phyloP scores from a whole-genome alignment of 2,329 filamentous ascomycete genomes.

The Eutypella sp. region DNA sequence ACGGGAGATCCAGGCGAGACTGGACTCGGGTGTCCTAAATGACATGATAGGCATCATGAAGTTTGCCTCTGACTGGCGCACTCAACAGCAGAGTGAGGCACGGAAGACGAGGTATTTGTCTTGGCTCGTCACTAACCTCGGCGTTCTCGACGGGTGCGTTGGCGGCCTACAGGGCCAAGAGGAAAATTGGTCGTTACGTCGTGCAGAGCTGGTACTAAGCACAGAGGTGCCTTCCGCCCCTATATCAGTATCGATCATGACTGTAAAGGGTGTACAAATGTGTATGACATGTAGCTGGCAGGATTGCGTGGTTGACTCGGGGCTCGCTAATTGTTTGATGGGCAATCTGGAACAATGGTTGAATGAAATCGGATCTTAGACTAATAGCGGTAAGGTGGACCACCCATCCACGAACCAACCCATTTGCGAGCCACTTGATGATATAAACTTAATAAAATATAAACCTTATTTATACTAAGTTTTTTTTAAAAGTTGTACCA shows the following conservation, averaged over 20 bases:
- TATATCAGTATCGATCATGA: conserved; percentile 12
- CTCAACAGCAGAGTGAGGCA: conserved; percentile 21
- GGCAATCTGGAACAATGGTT: conserved; percentile 18
- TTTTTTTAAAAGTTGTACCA: no score
- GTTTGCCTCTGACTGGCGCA: conserved; percentile 30
- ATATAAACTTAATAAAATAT: no score
- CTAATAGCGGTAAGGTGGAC: no score
- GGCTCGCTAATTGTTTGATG: conserved; percentile 13
- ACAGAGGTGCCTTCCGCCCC: conserved; percentile 15
- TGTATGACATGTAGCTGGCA: conserved; percentile 18
- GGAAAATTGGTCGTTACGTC: conserved; percentile 12
- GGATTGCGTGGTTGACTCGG: conserved; percentile 16
- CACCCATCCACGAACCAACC: no score
- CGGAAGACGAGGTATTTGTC: conserved; percentile 24
- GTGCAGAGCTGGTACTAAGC: conserved; percentile 15
- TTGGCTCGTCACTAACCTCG: conserved; percentile 32
- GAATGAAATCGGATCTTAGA: no score
- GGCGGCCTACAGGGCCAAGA: background rate
- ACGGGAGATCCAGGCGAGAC: conserved; percentile 22
- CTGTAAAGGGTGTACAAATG: conserved; percentile 11
- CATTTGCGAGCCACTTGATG: no score
- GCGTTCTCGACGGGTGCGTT: conserved; percentile 17
- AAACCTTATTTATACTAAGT: no score
- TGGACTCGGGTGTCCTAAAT: conserved; percentile 24
- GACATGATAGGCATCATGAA: conserved; percentile 28